Percentiles rank a stretch among this genome's conserved stretches.
These are phyloP conservation scores for Boletus sensibilis DNA, from an alignment of 768 basidiomycete genomes.

Conservation along the genomic window DNA sequence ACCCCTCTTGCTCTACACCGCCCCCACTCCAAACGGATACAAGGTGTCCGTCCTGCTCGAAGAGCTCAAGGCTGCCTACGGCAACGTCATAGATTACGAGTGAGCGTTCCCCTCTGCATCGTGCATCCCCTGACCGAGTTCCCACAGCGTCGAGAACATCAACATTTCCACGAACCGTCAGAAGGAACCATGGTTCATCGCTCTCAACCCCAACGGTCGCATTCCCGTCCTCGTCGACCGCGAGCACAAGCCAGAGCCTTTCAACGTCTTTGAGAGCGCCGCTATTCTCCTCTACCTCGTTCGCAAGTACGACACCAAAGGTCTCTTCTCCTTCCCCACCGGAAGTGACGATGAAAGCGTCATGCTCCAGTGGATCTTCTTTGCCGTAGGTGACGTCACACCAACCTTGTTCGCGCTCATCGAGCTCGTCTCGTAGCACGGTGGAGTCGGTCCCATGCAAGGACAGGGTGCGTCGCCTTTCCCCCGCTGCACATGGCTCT, in stretches of 20 bases:
- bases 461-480: slow-evolving; percentile 47
- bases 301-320: slow-evolving; percentile 78
- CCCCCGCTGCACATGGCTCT: slow-evolving; percentile 3
- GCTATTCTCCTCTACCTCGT: slow-evolving; percentile 83
- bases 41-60: slow-evolving; percentile 55
- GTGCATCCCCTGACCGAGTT: neutral
- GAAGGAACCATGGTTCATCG: slow-evolving; percentile 80
- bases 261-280: slow-evolving; percentile 71
- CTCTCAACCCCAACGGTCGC: slow-evolving; percentile 69
- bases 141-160: slow-evolving; percentile 48
- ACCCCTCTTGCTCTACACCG: slow-evolving; percentile 35
- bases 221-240: slow-evolving; percentile 70
- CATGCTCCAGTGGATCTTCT: slow-evolving; percentile 86
- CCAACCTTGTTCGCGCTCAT: neutral
- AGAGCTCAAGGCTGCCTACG: slow-evolving; percentile 58
- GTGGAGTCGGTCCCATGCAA: slow-evolving; percentile 87
- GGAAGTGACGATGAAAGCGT: slow-evolving; percentile 63
- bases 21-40: slow-evolving; percentile 59
- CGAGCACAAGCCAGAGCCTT: slow-evolving; percentile 49
- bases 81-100: slow-evolving; percentile 49
- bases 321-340: slow-evolving; percentile 65
- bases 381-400: slow-evolving; percentile 46
- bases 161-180: slow-evolving; percentile 65
- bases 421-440: slow-evolving; percentile 48
- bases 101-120: slow-evolving; percentile 21